Percentiles rank a stretch among this genome's conserved stretches.
Conservation (phyloP, 495 filamentous ascomycete species). For the Penicillium goetzii region DNA sequence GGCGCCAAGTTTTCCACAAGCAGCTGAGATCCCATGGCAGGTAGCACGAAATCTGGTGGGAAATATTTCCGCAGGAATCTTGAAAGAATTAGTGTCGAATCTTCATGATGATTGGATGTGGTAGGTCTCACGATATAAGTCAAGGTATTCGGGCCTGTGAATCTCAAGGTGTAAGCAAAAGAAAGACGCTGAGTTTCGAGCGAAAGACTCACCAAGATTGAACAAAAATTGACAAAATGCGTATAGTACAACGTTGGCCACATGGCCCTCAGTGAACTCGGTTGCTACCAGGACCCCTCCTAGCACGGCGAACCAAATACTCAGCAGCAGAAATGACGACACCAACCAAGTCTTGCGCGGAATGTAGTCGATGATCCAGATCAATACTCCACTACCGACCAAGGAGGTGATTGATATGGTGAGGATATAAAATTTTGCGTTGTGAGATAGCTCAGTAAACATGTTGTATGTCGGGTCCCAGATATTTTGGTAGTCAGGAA, state of each 20-base stretch:
- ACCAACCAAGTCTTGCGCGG: slow-evolving; percentile 12
- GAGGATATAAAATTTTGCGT: slow-evolving; percentile 31
- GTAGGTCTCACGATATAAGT: slow-evolving; percentile 6
- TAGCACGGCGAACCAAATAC: slow-evolving; percentile 10
- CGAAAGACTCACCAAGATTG: slow-evolving; percentile 3
- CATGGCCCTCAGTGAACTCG: slow-evolving; percentile 4
- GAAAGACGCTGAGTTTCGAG: neutral
- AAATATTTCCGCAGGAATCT: slow-evolving; percentile 10
- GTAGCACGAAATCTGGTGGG: slow-evolving; percentile 10
- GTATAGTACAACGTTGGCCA: slow-evolving; percentile 6
- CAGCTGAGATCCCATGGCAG: slow-evolving; percentile 12
- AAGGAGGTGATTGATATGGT: slow-evolving; percentile 34
- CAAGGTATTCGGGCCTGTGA: slow-evolving; percentile 10
- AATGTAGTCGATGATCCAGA: slow-evolving; percentile 27
- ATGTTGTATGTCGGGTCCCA: slow-evolving; percentile 20
- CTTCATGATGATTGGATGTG: neutral
- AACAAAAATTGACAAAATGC: slow-evolving; percentile 8
- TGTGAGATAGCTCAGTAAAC: slow-evolving; percentile 28
- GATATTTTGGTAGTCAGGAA: slow-evolving; percentile 18
- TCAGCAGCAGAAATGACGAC: slow-evolving; percentile 1
- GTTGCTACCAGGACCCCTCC: slow-evolving; percentile 11
- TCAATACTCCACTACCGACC: slow-evolving; percentile 12
- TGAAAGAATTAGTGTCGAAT: neutral
- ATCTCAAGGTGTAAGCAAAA: neutral
- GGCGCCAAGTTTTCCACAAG: slow-evolving; percentile 8